Base-by-base conservation (phyloP, 1,284 basidiomycete genomes). In the Cryptococcus deneoformans region DNA sequence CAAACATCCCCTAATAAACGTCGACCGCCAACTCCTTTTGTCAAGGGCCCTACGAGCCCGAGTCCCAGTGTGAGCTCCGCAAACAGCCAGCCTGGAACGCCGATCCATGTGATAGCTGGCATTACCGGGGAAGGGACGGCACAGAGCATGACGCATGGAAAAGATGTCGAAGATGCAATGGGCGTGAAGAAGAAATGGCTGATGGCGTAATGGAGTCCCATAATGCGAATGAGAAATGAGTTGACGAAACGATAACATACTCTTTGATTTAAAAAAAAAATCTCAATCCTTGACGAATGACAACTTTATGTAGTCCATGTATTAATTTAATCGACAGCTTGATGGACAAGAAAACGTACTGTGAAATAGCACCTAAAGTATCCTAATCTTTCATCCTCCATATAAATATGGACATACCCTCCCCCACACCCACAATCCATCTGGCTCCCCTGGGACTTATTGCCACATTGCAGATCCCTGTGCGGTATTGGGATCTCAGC, bases 111-210 rank as follows among this genome's bases (percentile, higher is more conserved):
- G 10, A 47, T 29, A 9, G 16, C 29, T 20, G 46, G 46, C 20
- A 29, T 47, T n/a, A 47, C 46, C 10, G 46, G 46, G 14, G 46
- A 47, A 14, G 16, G 12, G 16, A 12, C 16, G 6, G 46, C 12
- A n/a, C 12, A 16, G 16, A 29, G 16, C 16, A 55, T 67, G 62
- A 46, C 45, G 2, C 62, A 68, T 45, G 53, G 51, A n/a, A 39
- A 51, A 14, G 48, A 64, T n/a, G 51, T 36, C n/a, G 56, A 64
- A 34, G 69, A 68, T 53, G 54, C 65, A 2, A 69, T 70, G 69
- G 66, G 66, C 0, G 62, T 71, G 9, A 50, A 69, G 51, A 69
- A 69, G 62, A 43, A 54, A 14, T 71, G 69, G 69, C 56, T 71
- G 45, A 68, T 69, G 63, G 50, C 60, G 46, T 20, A 20, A 20